Conservation (phyloP, 495 filamentous ascomycete genomes). For the Penicillium parvum region DNA sequence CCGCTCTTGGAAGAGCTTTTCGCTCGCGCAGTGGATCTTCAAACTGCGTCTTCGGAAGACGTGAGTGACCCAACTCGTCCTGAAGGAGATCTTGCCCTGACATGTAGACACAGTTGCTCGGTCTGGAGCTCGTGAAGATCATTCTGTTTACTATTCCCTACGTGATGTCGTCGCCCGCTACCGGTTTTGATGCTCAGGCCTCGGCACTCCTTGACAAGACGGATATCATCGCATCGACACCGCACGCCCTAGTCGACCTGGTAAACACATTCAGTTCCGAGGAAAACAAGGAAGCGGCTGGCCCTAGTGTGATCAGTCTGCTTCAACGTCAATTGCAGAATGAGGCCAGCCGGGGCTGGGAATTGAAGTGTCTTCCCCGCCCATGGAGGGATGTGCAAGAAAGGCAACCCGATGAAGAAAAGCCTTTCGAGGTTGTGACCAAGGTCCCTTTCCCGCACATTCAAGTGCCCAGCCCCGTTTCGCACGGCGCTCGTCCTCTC, state of each 20-base stretch:
- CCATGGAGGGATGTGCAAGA: constrained; percentile 65
- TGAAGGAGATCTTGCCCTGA: constrained; percentile 15
- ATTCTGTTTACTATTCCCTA: constrained; percentile 93
- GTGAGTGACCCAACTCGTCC: constrained; percentile 44
- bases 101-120: constrained; percentile 40
- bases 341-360: constrained; percentile 68
- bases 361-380: constrained; percentile 74
- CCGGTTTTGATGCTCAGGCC: constrained; percentile 64
- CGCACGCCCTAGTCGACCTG: constrained; percentile 73
- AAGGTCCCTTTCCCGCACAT: constrained; percentile 77
- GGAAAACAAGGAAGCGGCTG: constrained; percentile 46
- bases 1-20: constrained; percentile 81
- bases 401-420: constrained; percentile 35
- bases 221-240: constrained; percentile 81
- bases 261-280: constrained; percentile 73
- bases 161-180: constrained; percentile 67
- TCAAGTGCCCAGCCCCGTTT: constrained; percentile 66
- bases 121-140: constrained; percentile 91
- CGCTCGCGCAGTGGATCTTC: constrained; percentile 74
- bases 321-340: constrained; percentile 79
- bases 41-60: constrained; percentile 87
- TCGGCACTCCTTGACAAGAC: constrained; percentile 82
- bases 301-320: constrained; percentile 71
- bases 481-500: constrained; percentile 65
- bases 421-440: constrained; percentile 45